Evolutionary conservation across 495 filamentous ascomycete species (phyloP).

Genomic region (Aspergillus ostianus): DNA sequence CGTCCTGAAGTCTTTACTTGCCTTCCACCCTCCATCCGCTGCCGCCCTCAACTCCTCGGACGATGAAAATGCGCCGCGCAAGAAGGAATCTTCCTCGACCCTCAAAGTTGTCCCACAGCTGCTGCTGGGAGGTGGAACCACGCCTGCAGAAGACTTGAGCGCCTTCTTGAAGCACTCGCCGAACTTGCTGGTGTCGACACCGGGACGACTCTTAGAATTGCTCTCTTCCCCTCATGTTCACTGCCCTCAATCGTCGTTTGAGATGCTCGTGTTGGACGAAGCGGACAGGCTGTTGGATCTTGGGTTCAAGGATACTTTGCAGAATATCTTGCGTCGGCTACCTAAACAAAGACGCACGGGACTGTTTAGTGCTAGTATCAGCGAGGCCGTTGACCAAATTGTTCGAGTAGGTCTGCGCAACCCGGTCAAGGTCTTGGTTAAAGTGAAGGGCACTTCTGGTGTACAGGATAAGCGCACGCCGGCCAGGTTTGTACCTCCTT

Average conservation of each 20-base stretch:
- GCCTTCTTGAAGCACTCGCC: conserved; percentile 75
- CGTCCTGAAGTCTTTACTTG: conserved; percentile 72
- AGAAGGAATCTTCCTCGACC: conserved; percentile 46
- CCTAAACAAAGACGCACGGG: conserved; percentile 94
- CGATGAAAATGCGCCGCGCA: conserved; percentile 54
- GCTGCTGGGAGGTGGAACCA: conserved; percentile 80
- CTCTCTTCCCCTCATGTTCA: conserved; percentile 90
- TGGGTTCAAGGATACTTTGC: conserved; percentile 90
- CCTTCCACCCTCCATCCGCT: conserved; percentile 79
- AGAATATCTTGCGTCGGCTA: conserved; percentile 76
- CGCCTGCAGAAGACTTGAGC: conserved; percentile 80
- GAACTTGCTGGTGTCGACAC: conserved; percentile 84
- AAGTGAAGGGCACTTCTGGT: conserved; percentile 74
- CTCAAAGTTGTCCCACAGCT: conserved; percentile 77
- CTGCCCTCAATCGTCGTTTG: conserved; percentile 82
- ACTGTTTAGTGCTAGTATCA: conserved; percentile 88
- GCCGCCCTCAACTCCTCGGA: conserved; percentile 52
- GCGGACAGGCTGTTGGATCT: conserved; percentile 89
- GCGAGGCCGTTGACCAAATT: conserved; percentile 86
- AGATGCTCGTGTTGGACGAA: conserved; percentile 89
- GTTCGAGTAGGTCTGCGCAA: conserved; percentile 91
- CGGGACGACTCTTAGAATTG: conserved; percentile 83
- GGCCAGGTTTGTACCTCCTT: conserved; percentile 35
- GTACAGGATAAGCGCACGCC: conserved; percentile 86
- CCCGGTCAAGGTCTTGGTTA: conserved; percentile 89